Conservation (phyloP, 495 filamentous ascomycete genomes). For the Hypomontagnella submonticulosa region DNA sequence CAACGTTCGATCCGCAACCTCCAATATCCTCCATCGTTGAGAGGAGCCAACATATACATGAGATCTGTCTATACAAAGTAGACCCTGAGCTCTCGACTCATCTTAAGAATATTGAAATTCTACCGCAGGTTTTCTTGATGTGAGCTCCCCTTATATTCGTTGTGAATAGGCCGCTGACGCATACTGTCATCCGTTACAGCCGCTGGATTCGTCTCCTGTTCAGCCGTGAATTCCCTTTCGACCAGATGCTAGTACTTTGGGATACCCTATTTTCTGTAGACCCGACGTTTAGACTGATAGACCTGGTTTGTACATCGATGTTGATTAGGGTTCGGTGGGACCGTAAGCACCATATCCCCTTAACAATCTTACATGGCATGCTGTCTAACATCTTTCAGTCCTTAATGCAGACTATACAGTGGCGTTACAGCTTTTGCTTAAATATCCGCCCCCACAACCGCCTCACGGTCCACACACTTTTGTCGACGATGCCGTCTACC, state of each 20-base stretch:
- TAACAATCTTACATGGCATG: not conserved
- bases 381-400: slow-evolving; percentile 61
- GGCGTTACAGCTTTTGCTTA: slow-evolving; percentile 81
- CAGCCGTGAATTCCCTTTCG: slow-evolving; percentile 90
- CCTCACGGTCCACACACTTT: slow-evolving; percentile 78
- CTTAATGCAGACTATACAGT: slow-evolving; percentile 86
- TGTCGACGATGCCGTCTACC: slow-evolving; percentile 87
- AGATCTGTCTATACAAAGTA: slow-evolving; percentile 76
- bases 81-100: slow-evolving; percentile 87
- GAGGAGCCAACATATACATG: slow-evolving; percentile 85
- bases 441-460: slow-evolving; percentile 75
- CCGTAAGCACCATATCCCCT: slow-evolving; percentile 62
- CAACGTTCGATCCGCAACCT: slow-evolving; percentile 36
- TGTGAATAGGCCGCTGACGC: not conserved
- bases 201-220: slow-evolving; percentile 96
- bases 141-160: slow-evolving; percentile 55
- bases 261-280: slow-evolving; percentile 92
- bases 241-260: slow-evolving; percentile 86
- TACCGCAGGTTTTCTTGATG: slow-evolving; percentile 98
- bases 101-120: slow-evolving; percentile 82
- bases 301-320: slow-evolving; percentile 93
- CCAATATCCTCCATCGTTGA: slow-evolving; percentile 79
- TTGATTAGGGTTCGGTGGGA: slow-evolving; percentile 92
- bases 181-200: slow-evolving; percentile 56
- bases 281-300: slow-evolving; percentile 80